Conservation (phyloP, 208 protist species). For the Blechomonas ayalai region DNA sequence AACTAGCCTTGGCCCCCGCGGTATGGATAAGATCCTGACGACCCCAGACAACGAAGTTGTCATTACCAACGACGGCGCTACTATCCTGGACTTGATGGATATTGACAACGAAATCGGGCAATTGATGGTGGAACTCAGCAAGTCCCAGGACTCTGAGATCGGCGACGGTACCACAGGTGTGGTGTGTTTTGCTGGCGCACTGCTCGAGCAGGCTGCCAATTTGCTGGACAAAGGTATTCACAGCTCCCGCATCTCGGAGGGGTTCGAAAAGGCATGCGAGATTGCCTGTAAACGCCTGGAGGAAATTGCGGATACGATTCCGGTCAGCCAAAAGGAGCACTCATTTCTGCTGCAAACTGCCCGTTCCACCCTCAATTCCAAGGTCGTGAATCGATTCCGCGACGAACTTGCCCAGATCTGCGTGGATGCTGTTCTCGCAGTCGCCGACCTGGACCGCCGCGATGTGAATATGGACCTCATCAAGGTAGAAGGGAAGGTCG, state of each 20-base stretch:
- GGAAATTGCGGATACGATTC: constrained; percentile 83
- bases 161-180: constrained; percentile 99
- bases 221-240: constrained; percentile 99
- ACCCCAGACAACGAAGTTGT: constrained; percentile 98
- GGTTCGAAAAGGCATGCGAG: constrained; percentile 97
- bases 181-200: constrained; percentile 98
- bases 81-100: constrained; percentile 97
- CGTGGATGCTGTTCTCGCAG: constrained; percentile 98
- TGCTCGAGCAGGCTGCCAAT: constrained; percentile 96
- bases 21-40: constrained; percentile 98
- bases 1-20: constrained; percentile 97
- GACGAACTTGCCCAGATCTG: constrained; percentile 97
- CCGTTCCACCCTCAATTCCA: constrained; percentile 98
- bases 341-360: constrained; percentile 95
- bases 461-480: constrained; percentile 99
- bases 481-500: constrained; percentile 98
- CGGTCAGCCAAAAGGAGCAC: constrained; percentile 68
- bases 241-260: constrained; percentile 98
- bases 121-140: constrained; percentile 99
- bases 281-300: constrained; percentile 93
- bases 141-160: constrained; percentile 99
- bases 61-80: constrained; percentile 99
- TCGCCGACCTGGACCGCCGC: constrained; percentile 97
- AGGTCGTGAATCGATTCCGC: constrained; percentile 97
- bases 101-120: constrained; percentile 99